Conservation (phyloP, 2,329 filamentous ascomycete genomes). For the Ophiosphaerella narmari region DNA sequence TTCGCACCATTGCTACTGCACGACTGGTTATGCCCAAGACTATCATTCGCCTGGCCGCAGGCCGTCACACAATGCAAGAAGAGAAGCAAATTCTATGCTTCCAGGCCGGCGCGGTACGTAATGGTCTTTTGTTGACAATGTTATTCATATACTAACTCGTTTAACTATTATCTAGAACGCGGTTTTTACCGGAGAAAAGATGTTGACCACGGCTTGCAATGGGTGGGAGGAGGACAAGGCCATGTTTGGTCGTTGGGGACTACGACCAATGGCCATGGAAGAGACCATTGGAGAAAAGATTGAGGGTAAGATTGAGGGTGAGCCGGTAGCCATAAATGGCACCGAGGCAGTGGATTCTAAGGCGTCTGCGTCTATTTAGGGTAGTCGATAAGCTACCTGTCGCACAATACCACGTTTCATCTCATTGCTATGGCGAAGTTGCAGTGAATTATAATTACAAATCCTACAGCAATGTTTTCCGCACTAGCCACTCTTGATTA, state of each 20-base stretch:
- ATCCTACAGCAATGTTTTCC: no score
- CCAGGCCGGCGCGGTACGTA: slow-evolving; percentile 70
- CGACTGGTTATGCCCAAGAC: slow-evolving; percentile 81
- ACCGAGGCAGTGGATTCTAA: slow-evolving; percentile 13
- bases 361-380: slow-evolving; percentile 13
- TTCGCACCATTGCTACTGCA: slow-evolving; percentile 83
- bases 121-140: no score
- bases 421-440: no score
- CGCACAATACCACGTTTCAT: no score
- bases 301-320: slow-evolving; percentile 11
- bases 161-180: slow-evolving; percentile 60
- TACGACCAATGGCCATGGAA: slow-evolving; percentile 70
- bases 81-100: slow-evolving; percentile 90
- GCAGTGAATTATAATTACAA: no score
- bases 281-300: slow-evolving; percentile 41
- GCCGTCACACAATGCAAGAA: slow-evolving; percentile 81
- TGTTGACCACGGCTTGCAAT: slow-evolving; percentile 90
- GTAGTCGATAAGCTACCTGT: background rate
- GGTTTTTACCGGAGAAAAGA: slow-evolving; percentile 95
- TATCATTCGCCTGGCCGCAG: slow-evolving; percentile 85
- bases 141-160: no score
- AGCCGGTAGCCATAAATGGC: slow-evolving; percentile 7
- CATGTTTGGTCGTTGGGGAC: slow-evolving; percentile 83
- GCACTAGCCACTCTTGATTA: no score
- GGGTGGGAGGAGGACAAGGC: slow-evolving; percentile 86